phyloP scores from a whole-genome alignment of 495 filamentous ascomycete genomes.

The Talaromyces ruber region DNA sequence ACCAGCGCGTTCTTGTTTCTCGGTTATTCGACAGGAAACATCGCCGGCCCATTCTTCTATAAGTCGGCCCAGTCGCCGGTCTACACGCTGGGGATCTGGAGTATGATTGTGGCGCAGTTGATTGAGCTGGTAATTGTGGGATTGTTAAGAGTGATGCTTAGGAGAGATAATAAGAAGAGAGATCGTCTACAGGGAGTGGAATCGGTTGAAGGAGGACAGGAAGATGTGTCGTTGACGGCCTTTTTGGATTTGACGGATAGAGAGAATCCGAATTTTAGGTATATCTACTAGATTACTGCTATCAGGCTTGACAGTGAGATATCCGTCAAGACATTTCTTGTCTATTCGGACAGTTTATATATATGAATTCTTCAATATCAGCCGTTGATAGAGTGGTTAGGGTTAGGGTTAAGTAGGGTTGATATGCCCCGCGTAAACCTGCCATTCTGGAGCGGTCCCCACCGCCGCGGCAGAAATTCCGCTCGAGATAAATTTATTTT shows the following conservation, averaged over 20 bases:
- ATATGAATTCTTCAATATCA: too few relatives aligned
- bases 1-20: conserved; percentile 53
- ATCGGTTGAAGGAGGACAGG: conserved; percentile 48
- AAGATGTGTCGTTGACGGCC: conserved; percentile 11
- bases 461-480: background rate
- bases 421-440: background rate
- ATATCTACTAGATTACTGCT: background rate
- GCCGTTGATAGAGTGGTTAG: background rate
- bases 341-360: too few relatives aligned
- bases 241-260: conserved; percentile 43
- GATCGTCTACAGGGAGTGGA: conserved; percentile 40
- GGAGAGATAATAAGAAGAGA: conserved; percentile 26
- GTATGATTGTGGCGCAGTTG: conserved; percentile 44
- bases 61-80: conserved; percentile 36
- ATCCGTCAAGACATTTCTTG: too few relatives aligned
- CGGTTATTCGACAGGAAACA: conserved; percentile 48
- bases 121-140: conserved; percentile 46
- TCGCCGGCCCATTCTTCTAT: conserved; percentile 43
- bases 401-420: background rate
- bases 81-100: conserved; percentile 53
- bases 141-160: conserved; percentile 42
- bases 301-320: too few relatives aligned
- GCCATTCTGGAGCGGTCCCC: background rate
- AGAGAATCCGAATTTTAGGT: conserved; percentile 17
- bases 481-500: conserved; percentile 1